Evolutionary conservation across 345 rosid species (phyloP).

Genomic region (Turnera subulata): DNA sequence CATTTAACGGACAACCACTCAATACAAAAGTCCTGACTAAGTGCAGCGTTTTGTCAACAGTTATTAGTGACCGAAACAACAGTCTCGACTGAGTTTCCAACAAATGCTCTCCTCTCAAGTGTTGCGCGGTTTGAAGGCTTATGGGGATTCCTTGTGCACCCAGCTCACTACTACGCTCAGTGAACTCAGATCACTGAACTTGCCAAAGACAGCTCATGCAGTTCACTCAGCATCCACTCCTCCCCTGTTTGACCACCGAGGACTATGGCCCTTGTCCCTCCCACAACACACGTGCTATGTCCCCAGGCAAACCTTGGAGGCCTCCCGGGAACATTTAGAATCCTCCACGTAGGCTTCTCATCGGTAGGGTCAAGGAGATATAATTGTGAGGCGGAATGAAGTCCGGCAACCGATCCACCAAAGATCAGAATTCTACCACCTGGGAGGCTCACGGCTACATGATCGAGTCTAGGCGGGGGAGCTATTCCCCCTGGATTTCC

Average conservation of each 20-base stretch:
- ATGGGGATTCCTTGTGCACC: slow-evolving; percentile 5
- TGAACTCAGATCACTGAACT: slow-evolving; percentile 46
- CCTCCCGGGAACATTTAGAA: slow-evolving; percentile 73
- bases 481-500: slow-evolving; percentile 85
- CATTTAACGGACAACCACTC: slow-evolving; percentile 22
- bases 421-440: slow-evolving; percentile 80
- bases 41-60: slow-evolving; percentile 23
- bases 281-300: slow-evolving; percentile 88
- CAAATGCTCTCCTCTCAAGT: slow-evolving; percentile 6
- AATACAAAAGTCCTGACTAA: slow-evolving; percentile 17
- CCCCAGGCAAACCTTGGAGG: slow-evolving; percentile 95
- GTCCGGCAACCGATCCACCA: slow-evolving; percentile 88
- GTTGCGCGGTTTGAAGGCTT: slow-evolving; percentile 9
- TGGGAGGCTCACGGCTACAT: slow-evolving; percentile 76
- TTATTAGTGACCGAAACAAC: slow-evolving; percentile 18
- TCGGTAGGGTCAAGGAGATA: slow-evolving; percentile 82
- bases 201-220: slow-evolving; percentile 71
- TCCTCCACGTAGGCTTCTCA: slow-evolving; percentile 87
- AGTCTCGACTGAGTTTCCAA: slow-evolving; percentile 14
- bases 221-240: slow-evolving; percentile 91
- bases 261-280: slow-evolving; percentile 80
- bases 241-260: slow-evolving; percentile 92
- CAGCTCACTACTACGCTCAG: background rate
- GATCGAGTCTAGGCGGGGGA: slow-evolving; percentile 89
- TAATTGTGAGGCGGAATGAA: slow-evolving; percentile 88